phyloP scores from a whole-genome alignment of 2,329 filamentous ascomycete genomes.

The Hypoxylon sp. region DNA sequence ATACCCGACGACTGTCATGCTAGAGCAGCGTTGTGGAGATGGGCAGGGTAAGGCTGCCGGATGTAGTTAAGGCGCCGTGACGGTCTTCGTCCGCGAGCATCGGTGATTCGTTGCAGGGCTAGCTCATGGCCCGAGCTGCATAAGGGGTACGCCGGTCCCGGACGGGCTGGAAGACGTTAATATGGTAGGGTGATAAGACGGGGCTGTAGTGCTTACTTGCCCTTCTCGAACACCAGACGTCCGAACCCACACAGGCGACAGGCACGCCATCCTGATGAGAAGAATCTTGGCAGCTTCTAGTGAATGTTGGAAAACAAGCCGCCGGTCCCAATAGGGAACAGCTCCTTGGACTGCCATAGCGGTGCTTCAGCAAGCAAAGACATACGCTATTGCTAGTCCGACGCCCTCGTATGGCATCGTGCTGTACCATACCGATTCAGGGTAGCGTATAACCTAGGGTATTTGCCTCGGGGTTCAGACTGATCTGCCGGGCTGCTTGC shows the following conservation, averaged over 20 bases:
- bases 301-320: slow-evolving; percentile 12
- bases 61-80: slow-evolving; percentile 24
- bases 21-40: slow-evolving; percentile 4
- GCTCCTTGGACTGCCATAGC: background rate
- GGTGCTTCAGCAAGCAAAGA: background rate
- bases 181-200: slow-evolving; percentile 23
- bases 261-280: slow-evolving; percentile 6
- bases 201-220: slow-evolving; percentile 8
- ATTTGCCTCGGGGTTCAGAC: background rate
- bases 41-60: slow-evolving; percentile 2
- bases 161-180: too few species aligned
- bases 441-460: background rate
- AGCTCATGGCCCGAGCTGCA: slow-evolving; percentile 4
- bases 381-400: background rate
- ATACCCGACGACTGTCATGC: slow-evolving; percentile 25
- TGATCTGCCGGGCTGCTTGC: too few species aligned
- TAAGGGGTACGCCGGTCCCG: slow-evolving; percentile 2
- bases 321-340: background rate
- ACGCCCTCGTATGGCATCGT: background rate
- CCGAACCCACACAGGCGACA: slow-evolving; percentile 2
- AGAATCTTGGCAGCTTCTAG: slow-evolving; percentile 5
- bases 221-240: background rate
- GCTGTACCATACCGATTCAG: background rate
- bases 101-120: slow-evolving; percentile 12
- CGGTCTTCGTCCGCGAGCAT: slow-evolving; percentile 5